phyloP scores from a whole-genome alignment of 1,139 yeast genomes.

The Hyphopichia pseudoburtonii region DNA sequence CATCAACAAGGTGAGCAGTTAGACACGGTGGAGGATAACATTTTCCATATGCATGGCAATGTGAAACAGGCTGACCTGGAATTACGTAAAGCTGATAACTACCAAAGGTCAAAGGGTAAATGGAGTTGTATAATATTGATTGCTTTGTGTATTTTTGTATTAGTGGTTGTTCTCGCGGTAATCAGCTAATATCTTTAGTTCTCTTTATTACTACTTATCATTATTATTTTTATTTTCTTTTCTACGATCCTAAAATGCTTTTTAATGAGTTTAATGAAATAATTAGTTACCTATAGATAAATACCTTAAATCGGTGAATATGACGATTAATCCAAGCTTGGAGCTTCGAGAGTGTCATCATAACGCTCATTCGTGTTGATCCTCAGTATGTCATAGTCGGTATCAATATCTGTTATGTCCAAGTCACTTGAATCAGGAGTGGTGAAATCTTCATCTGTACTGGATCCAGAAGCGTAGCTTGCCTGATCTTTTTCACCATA shows the following conservation, averaged over 20 bases:
- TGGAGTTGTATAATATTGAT: slow-evolving; percentile 71
- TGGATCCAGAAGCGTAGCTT: not conserved
- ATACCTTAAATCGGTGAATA: too few species aligned
- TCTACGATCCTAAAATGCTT: too few species aligned
- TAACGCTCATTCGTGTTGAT: not conserved
- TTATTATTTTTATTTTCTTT: too few species aligned
- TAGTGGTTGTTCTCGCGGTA: slow-evolving; percentile 39
- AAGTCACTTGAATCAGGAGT: slow-evolving; percentile 20
- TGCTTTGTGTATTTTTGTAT: slow-evolving; percentile 37
- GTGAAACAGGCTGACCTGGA: slow-evolving; percentile 72
- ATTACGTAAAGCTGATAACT: slow-evolving; percentile 68
- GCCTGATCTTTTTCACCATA: slow-evolving; percentile 6
- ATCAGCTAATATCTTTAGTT: slow-evolving; percentile 35
- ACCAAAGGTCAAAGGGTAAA: slow-evolving; percentile 66
- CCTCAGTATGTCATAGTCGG: slow-evolving; percentile 10
- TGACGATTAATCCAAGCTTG: slow-evolving; percentile 16
- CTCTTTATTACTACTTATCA: too few species aligned
- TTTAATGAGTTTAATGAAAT: too few species aligned
- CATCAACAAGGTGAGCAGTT: slow-evolving; percentile 82
- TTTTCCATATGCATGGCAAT: slow-evolving; percentile 62
- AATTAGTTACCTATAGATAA: too few species aligned
- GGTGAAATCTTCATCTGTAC: slow-evolving; percentile 18
- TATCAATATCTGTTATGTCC: slow-evolving; percentile 18
- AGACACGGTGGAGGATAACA: slow-evolving; percentile 79
- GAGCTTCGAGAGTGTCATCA: slow-evolving; percentile 10